These are phyloP conservation scores for Scopulariopsis brevicaulis DNA, from an alignment of 2,329 filamentous ascomycete genomes.

Conservation along the genomic window DNA sequence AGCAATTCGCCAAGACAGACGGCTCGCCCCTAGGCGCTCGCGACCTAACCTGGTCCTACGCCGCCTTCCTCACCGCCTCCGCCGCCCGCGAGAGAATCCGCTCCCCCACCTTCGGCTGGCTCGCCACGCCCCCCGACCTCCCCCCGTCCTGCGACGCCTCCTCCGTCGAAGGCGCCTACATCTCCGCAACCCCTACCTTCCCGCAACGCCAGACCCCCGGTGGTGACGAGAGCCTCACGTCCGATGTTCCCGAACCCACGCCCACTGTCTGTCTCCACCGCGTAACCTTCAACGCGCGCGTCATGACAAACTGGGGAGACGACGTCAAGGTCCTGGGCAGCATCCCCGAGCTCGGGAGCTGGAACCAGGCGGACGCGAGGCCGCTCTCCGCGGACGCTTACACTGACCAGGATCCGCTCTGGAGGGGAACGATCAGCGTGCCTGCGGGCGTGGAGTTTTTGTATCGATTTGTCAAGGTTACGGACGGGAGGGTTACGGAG, in stretches of 20 bases:
- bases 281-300: slow-evolving; percentile 51
- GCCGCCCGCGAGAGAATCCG: slow-evolving; percentile 39
- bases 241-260: slow-evolving; percentile 2
- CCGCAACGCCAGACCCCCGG: slow-evolving; percentile 13
- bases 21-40: slow-evolving; percentile 48
- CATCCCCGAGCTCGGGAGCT: slow-evolving; percentile 25
- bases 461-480: slow-evolving; percentile 52
- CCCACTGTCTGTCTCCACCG: neutral
- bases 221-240: slow-evolving; percentile 1
- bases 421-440: slow-evolving; percentile 38
- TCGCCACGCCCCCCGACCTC: slow-evolving; percentile 27
- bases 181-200: slow-evolving; percentile 28
- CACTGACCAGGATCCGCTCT: slow-evolving; percentile 39
- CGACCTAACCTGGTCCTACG: slow-evolving; percentile 66
- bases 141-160: slow-evolving; percentile 35
- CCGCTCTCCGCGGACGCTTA: slow-evolving; percentile 41
- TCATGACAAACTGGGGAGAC: slow-evolving; percentile 47
- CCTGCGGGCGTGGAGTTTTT: slow-evolving; percentile 38
- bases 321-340: slow-evolving; percentile 46
- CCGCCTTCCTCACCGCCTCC: slow-evolving; percentile 53
- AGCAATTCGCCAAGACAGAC: slow-evolving; percentile 49
- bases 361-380: slow-evolving; percentile 27
- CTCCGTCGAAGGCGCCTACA: slow-evolving; percentile 37
- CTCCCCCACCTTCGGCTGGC: slow-evolving; percentile 46
- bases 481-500: slow-evolving; percentile 41